These are phyloP conservation scores for Pulveroboletus frians DNA, from an alignment of 768 basidiomycete genomes.

Conservation along the genomic window DNA sequence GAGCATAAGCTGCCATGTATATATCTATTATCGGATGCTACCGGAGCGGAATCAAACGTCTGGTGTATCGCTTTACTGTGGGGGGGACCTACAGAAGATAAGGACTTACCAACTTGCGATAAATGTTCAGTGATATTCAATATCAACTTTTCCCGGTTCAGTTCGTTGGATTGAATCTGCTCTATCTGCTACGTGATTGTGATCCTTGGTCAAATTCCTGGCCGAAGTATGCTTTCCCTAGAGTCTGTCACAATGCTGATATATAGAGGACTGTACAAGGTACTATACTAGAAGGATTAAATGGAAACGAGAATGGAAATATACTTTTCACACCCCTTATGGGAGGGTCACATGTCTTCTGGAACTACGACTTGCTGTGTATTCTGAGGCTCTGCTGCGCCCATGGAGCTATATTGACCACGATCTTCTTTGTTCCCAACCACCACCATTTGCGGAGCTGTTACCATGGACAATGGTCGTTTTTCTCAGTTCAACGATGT, in stretches of 20 bases:
- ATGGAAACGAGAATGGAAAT: too few species aligned
- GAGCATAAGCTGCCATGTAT: conserved; percentile 40
- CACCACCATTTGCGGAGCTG: conserved; percentile 9
- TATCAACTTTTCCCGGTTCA: too few species aligned
- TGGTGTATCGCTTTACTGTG: background rate
- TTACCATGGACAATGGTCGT: background rate
- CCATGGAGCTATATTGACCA: background rate
- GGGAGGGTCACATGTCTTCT: background rate
- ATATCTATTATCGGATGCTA: background rate
- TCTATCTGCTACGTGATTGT: too few species aligned
- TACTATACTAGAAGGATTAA: too few species aligned
- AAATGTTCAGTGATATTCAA: too few species aligned
- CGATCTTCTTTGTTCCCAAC: background rate
- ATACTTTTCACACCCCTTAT: background rate
- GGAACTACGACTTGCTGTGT: background rate
- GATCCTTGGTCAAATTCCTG: too few species aligned
- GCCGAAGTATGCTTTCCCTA: too few species aligned
- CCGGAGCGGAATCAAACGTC: background rate
- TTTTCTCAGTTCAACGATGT: conserved; percentile 28
- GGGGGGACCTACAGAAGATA: too few species aligned
- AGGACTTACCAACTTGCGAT: too few species aligned
- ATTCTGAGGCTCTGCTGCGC: background rate
- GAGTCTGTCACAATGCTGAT: too few species aligned
- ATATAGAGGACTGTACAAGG: too few species aligned
- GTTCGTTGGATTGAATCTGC: too few species aligned